Evolutionary conservation across 2,329 filamentous ascomycete species (phyloP), one percentile per base, ranked within the genome.

Genomic region (Nothopassalora personata): DNA sequence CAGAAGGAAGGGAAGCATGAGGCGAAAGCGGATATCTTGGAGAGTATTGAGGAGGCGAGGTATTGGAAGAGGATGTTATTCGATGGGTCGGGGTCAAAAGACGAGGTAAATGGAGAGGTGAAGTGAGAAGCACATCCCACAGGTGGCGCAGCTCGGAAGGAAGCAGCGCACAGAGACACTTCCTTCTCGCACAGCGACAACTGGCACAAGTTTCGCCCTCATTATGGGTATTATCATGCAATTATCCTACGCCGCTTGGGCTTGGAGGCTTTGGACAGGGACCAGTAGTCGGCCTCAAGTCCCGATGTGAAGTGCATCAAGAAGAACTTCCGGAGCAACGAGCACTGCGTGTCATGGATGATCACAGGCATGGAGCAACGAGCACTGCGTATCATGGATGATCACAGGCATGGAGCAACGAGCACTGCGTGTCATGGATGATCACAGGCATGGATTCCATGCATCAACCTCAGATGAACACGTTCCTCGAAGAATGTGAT

Each of bases 1-100:
- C 74, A 71, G 62, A 97, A 97, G 79, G 83, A 83, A 71, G 85
- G 83, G 39, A 77, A 86, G 54, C 94, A 99, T 77, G 85, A 93
- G 74, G 94, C 94, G 0, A 86, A 83, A 67, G 86, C 90, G 57
- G 94, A 99, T 74, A 96, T 99, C 59, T 74, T 97, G 61, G 94
- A 99, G 78, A 97, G 93, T 75, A 97, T 99, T 63, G 87, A 83
- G 57, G 94, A 99, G 78, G 93, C 93, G 56, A 85, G 79, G 68
- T 97, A 89, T 72, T 97, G 96, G 74, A 85, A 84, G 68, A 79
- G 87, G 60, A 78, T 77, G 18, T 82, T 96, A 57, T 95, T 95
- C 72, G 69, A 64, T 64, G 34, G 39, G 30, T 1, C 49, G 34
- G 23, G 31, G 34, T 18, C 33, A 2, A 18, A 27, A 43, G 13